Percentiles rank a stretch among this genome's conserved stretches.
Conservation (phyloP, 2,329 filamentous ascomycete species). For the Penicillium sp. region DNA sequence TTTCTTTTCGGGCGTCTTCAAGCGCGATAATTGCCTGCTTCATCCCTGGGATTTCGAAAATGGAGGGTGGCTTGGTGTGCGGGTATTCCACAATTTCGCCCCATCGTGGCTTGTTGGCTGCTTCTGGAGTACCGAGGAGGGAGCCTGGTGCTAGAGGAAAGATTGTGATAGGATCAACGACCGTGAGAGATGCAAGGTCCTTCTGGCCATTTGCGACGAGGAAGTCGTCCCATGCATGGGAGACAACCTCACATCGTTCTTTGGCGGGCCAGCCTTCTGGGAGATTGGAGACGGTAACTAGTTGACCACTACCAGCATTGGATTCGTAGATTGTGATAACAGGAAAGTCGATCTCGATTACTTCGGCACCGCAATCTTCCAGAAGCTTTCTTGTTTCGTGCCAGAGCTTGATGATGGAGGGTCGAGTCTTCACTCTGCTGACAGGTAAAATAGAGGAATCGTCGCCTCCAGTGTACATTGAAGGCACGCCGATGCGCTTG, state of each 20-base stretch:
- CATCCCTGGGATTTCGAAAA: constrained; percentile 49
- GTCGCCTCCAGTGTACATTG: constrained; percentile 53
- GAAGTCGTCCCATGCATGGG: constrained; percentile 57
- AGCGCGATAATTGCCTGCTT: constrained; percentile 47
- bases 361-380: constrained; percentile 35
- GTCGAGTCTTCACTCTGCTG: constrained; percentile 40
- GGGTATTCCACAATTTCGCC: constrained; percentile 32
- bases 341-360: constrained; percentile 39
- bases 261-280: constrained; percentile 51
- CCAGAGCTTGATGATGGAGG: constrained; percentile 44
- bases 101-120: constrained; percentile 29
- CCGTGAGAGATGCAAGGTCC: constrained; percentile 40
- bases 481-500: constrained; percentile 53
- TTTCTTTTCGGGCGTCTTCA: constrained; percentile 52
- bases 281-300: constrained; percentile 46
- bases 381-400: constrained; percentile 29
- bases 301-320: constrained; percentile 35
- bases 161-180: constrained; percentile 45
- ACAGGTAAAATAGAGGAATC: constrained; percentile 34
- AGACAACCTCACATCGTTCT: constrained; percentile 53
- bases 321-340: constrained; percentile 35
- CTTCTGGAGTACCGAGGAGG: constrained; percentile 26
- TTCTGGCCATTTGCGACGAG: constrained; percentile 47
- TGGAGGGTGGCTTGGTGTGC: constrained; percentile 31
- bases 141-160: constrained; percentile 38